Percentiles rank a stretch among this genome's conserved stretches.
Conservation (phyloP, 371 early-diverging fungal genomes). For the Smittium culicis region DNA sequence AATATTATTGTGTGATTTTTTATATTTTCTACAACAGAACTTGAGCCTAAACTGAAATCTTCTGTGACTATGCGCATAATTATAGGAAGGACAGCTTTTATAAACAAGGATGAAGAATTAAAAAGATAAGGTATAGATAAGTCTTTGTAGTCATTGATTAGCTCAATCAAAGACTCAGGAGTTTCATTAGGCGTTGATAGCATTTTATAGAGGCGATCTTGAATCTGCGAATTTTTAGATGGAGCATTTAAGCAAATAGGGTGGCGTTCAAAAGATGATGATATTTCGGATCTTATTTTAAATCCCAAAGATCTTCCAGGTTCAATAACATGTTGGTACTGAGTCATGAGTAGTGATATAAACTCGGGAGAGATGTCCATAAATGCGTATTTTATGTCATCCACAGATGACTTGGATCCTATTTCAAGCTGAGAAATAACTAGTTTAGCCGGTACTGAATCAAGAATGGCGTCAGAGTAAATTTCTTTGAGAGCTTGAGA, state of each 20-base stretch:
- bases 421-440: constrained; percentile 23
- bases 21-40: neutral
- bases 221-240: neutral
- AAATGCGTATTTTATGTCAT: constrained; percentile 17
- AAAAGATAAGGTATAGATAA: neutral
- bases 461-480: constrained; percentile 31
- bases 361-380: constrained; percentile 30
- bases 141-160: neutral
- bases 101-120: neutral
- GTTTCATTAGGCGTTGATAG: neutral
- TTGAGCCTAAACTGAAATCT: neutral
- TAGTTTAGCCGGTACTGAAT: constrained; percentile 31
- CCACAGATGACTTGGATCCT: neutral
- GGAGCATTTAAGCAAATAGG: neutral
- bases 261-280: neutral
- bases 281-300: neutral
- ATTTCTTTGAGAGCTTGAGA: neutral
- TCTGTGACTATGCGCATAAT: neutral
- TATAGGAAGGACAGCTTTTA: neutral
- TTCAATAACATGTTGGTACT: constrained; percentile 34
- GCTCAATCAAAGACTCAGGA: neutral
- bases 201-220: neutral
- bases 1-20: neutral
- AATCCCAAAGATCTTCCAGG: neutral
- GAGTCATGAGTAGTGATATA: constrained; percentile 33